Evolutionary conservation across 805 yeast species (phyloP), one percentile per base, ranked within the genome.

Genomic region (Wickerhamomyces bovis): DNA sequence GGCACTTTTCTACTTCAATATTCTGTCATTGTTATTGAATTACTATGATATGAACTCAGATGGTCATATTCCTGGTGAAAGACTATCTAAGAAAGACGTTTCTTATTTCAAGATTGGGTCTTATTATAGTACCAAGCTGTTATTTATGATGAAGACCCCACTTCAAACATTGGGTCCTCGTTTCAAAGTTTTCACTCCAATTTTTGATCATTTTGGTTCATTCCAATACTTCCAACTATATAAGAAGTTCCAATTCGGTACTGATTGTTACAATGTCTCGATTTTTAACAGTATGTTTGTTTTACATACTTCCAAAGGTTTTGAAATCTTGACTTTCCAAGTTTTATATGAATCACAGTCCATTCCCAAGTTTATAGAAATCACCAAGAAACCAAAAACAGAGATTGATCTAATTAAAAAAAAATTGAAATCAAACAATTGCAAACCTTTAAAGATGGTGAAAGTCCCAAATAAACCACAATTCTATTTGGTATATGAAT

Each of bases 211-310:
- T 41, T 60, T 72, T 41, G 69, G 66, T 20, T 58, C 62, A 42
- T 63, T 73, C 51, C 74, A 74, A 57, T 57, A 68, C 54, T 69
- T 74, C 62, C 64, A 71, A 45, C 69, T 69, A 43, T 57, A 66
- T 43, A 75, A 78, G 56, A 69, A 73, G 44, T 74, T 81, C 51
- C 72, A 69, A 48, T 67, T 76, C 20, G 75, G 75, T 26, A 73
- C 77, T 2, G 90, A 83, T 43, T 74, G 85, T 44, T 69, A 62
- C 48, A 83, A 81, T 3, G 65, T 85, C 18, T 77, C 85, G 0
- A 69, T 84, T 3, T 80, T 87, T 65, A 78, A 81, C 49, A 77
- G 79, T 19, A 74, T 86, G 43, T 75, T 86, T 61, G 79, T 87
- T 0, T 76, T 83, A 1, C 85, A 83, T 56, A 75, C 89, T 0